Percentiles rank a stretch among this genome's conserved stretches.
These are phyloP conservation scores for Verticillium tricorpus DNA, from an alignment of 2,329 filamentous ascomycete species.

Conservation along the genomic window DNA sequence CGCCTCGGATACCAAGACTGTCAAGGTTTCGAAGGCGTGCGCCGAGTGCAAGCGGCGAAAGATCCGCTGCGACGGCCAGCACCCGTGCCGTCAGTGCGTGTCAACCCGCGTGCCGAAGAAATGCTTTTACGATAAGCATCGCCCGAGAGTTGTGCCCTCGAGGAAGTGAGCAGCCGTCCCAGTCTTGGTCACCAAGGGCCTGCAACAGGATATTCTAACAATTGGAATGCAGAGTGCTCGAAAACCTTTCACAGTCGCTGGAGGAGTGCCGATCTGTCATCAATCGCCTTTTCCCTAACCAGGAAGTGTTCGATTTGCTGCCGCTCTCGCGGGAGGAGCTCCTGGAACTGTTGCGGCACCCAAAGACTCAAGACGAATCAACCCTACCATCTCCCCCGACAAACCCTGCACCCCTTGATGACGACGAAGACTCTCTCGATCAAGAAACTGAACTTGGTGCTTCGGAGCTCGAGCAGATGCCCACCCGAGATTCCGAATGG, in stretches of 20 bases:
- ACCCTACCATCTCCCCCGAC: constrained; percentile 50
- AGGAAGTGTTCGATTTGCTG: constrained; percentile 45
- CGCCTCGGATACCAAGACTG: constrained; percentile 36
- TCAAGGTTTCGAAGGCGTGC: constrained; percentile 56
- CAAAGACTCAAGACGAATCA: constrained; percentile 26
- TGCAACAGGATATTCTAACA: not conserved
- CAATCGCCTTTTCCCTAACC: constrained; percentile 57
- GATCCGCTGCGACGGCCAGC: constrained; percentile 62
- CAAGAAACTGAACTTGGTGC: constrained; percentile 39
- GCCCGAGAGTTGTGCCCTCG: constrained; percentile 71
- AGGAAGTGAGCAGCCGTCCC: constrained; percentile 51
- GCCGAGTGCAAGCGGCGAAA: constrained; percentile 57
- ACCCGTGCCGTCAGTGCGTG: constrained; percentile 77
- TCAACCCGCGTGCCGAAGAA: constrained; percentile 76
- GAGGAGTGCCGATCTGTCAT: constrained; percentile 64
- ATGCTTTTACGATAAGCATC: constrained; percentile 78
- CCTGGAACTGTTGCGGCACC: constrained; percentile 49
- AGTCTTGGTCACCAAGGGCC: not conserved
- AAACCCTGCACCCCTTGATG: constrained; percentile 41
- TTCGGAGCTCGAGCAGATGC: constrained; percentile 62
- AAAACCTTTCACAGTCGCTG: constrained; percentile 58
- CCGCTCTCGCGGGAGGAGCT: constrained; percentile 56
- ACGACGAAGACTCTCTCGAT: constrained; percentile 44
- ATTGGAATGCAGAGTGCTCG: constrained; percentile 35
- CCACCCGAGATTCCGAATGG: constrained; percentile 58